Conservation (phyloP, 495 filamentous ascomycete genomes). For the Aspergillus haitiensis region DNA sequence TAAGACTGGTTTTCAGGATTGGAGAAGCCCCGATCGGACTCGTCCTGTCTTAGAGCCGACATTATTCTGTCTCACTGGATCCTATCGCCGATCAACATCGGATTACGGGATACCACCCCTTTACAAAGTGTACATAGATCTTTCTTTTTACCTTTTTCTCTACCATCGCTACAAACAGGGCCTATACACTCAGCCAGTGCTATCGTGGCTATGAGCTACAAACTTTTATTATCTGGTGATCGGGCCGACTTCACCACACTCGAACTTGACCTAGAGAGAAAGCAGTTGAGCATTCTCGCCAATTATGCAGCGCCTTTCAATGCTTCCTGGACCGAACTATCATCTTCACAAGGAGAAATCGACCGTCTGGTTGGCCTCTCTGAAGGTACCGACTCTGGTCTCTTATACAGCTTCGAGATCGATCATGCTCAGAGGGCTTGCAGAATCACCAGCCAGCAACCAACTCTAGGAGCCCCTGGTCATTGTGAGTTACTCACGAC, state of each 20-base stretch:
- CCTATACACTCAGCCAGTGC: no score
- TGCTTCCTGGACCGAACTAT: not conserved
- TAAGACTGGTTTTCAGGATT: not conserved
- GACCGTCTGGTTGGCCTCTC: not conserved
- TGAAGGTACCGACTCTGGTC: not conserved
- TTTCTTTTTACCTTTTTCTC: no score
- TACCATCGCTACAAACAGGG: no score
- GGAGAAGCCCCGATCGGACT: no score
- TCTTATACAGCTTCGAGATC: not conserved
- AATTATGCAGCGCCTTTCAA: not conserved
- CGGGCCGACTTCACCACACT: not conserved
- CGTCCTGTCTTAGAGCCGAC: no score
- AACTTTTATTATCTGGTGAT: not conserved
- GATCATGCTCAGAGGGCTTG: not conserved
- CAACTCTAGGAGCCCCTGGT: not conserved
- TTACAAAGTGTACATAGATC: no score
- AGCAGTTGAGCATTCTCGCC: not conserved
- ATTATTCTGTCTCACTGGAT: no score
- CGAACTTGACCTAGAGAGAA: not conserved
- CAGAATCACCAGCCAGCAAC: not conserved
- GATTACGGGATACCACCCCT: no score
- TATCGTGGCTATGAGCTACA: not conserved
- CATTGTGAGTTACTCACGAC: not conserved
- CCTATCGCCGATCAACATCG: no score
- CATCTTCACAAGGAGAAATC: not conserved